A percentile compares a stretch with the other conserved stretches of the same genome.
Conservation (phyloP, 495 filamentous ascomycete genomes). For the Aspergillus biplanus region DNA sequence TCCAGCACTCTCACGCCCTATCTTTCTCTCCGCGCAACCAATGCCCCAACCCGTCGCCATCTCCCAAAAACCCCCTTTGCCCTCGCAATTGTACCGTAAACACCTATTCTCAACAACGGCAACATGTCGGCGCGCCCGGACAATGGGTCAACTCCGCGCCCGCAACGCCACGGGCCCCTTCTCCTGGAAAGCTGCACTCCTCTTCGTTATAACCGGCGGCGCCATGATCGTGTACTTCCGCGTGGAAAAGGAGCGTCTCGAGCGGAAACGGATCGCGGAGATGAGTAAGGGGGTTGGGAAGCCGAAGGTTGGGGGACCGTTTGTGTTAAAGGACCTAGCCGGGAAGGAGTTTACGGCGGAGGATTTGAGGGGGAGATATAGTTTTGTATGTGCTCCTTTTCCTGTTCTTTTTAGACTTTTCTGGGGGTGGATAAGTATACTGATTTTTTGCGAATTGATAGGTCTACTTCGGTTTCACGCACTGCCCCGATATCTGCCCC, state of each 20-base stretch:
- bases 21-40: constrained; percentile 22
- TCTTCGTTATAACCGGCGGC: constrained; percentile 79
- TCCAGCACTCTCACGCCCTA: constrained; percentile 23
- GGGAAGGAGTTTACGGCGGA: constrained; percentile 74
- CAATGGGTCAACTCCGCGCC: constrained; percentile 48
- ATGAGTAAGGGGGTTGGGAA: constrained; percentile 88
- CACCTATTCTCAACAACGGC: constrained; percentile 39
- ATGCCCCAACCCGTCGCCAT: constrained; percentile 27
- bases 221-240: constrained; percentile 89
- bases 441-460: constrained; percentile 28
- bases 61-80: constrained; percentile 24
- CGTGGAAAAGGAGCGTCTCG: constrained; percentile 84
- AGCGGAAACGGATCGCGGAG: constrained; percentile 82
- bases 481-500: constrained; percentile 98
- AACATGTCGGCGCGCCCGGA: constrained; percentile 33
- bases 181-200: constrained; percentile 82
- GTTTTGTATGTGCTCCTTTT: constrained; percentile 54
- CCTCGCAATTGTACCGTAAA: background rate
- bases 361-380: constrained; percentile 85
- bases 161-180: constrained; percentile 66
- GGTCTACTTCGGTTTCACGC: constrained; percentile 98
- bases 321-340: constrained; percentile 79
- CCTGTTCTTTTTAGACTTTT: background rate
- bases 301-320: constrained; percentile 90
- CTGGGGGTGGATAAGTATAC: background rate